Evolutionary conservation across 192 early-diverging fungal species (phyloP).

Genomic region (Umbelopsis sp.): DNA sequence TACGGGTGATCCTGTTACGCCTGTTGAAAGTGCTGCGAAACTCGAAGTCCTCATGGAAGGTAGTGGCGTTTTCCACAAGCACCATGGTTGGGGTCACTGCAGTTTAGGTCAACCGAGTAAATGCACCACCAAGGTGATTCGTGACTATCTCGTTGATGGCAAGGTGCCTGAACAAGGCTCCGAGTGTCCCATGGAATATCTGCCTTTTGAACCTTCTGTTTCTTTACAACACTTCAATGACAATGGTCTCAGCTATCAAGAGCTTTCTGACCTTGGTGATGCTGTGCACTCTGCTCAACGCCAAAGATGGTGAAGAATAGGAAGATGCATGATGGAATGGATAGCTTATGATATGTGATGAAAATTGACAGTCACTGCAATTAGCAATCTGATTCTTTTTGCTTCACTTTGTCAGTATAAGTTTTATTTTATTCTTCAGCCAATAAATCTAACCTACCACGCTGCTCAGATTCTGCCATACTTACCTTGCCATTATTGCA

Average conservation of each 20-base stretch:
- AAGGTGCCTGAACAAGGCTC: conserved; percentile 11
- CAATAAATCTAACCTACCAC: too few species aligned
- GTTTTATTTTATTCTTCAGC: too few species aligned
- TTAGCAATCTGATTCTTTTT: too few species aligned
- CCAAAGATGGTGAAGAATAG: background rate
- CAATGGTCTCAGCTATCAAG: background rate
- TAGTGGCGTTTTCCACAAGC: conserved; percentile 36
- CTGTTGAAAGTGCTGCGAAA: conserved; percentile 30
- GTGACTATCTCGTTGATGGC: conserved; percentile 30
- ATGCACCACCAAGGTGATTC: conserved; percentile 38
- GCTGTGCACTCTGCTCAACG: background rate
- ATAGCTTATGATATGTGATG: too few species aligned
- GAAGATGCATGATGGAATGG: too few species aligned
- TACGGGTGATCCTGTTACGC: conserved; percentile 50
- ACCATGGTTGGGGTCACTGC: conserved; percentile 48
- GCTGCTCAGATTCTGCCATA: too few species aligned
- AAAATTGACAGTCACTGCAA: too few species aligned
- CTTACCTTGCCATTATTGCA: too few species aligned
- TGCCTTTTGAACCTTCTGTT: background rate
- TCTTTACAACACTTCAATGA: too few species aligned
- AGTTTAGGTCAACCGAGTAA: conserved; percentile 31
- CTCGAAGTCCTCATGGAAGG: conserved; percentile 25
- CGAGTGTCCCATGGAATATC: conserved; percentile 3
- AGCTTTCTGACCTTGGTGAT: background rate
- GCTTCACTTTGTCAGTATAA: too few species aligned